Base-by-base conservation (phyloP, 192 early-diverging fungal species). In the Rhizoclosmatium globosum region DNA sequence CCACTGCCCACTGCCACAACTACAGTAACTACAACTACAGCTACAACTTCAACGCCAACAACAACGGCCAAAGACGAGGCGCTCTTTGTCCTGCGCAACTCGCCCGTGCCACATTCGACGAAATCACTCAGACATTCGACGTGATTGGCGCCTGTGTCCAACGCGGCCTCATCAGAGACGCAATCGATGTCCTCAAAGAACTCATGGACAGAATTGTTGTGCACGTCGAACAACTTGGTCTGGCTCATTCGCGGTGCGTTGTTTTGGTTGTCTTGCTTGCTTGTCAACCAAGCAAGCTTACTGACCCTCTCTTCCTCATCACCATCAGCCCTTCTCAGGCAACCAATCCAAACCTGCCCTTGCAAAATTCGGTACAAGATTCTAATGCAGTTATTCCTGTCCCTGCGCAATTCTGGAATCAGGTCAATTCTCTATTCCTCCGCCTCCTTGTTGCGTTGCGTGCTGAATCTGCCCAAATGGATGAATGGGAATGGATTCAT, bases 401-500 rank as follows among this genome's bases (percentile, higher is more conserved):
- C 44, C 17, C 66, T 11, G 7, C 66, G 9, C 38, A 31, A 45
- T 68, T 68, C 44, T 68, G 66, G 66, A 43, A 68, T 9, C 42
- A 47, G 21, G 23, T 68, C 15, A 68, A 68, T 41, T 11, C 7
- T 11, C 21, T 47, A 21, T 68, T 43, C 19, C 42, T 68, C 7
- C 17, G 43, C 31, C 66, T 68, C 6, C 21, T 47, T 6, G 6
- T 45, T 39, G 66, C 66, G 46, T 45, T 47, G 15, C 44, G 46
- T 4, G 74, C 74, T 3, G 66, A 78, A 48, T 3, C 13, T 21
- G 23, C 74, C 31, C 39, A 39, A 13, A 44, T 3, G 3, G 47
- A 19, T 3, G 80, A 81, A 23, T 81, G 80, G 80, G 15, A 3
- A 23, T 47, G 64, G 45, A 53, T 94, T 59, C 84, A 90, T 65